A percentile compares a stretch with the other conserved stretches of the same genome.
Conservation (phyloP, 331 rosid genomes). For the Rosa hybrid region DNA sequence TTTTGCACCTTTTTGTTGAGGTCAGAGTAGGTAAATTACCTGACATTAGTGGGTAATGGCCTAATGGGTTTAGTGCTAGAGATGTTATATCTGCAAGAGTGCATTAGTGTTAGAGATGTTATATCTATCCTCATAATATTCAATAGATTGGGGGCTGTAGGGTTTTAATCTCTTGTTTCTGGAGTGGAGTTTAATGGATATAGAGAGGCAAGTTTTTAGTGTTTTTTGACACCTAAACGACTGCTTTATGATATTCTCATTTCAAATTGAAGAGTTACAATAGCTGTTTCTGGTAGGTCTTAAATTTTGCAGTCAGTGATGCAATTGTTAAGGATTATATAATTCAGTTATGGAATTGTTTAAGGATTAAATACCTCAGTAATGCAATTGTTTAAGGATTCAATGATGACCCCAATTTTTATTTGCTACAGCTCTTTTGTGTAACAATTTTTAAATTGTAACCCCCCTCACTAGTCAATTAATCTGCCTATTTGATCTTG, state of each 20-base stretch:
- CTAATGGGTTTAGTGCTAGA: background rate
- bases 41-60: background rate
- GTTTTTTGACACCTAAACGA: background rate
- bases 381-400: background rate
- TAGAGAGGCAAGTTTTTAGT: background rate
- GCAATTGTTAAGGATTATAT: too few species aligned
- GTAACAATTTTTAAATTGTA: background rate
- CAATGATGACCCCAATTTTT: background rate
- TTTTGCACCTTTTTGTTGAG: background rate
- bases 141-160: background rate
- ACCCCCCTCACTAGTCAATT: background rate
- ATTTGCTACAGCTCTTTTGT: background rate
- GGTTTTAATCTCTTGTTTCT: background rate
- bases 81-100: background rate
- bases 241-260: background rate
- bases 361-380: background rate
- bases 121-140: background rate
- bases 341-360: too few species aligned
- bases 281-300: background rate
- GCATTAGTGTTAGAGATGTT: background rate
- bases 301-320: background rate
- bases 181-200: background rate
- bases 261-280: background rate
- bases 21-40: background rate
- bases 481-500: background rate